Evolutionary conservation across 352 stramenopile species (phyloP), one percentile per base, ranked within the genome.

Genomic region (Phytophthora quininea): DNA sequence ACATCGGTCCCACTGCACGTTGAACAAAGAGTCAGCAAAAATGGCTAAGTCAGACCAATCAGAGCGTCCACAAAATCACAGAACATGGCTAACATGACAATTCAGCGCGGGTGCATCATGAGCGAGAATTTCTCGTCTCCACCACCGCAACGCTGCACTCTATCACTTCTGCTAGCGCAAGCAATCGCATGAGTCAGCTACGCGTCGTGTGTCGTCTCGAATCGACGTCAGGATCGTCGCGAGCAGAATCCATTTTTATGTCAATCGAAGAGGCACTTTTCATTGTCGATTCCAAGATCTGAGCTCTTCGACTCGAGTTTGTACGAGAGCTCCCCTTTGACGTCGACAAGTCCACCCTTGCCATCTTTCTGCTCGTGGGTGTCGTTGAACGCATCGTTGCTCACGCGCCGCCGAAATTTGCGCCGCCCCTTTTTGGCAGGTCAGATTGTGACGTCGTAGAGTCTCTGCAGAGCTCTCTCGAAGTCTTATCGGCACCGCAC

Each of bases 241-340:
- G 35, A 40, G 6, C 35, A 70, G 55, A 71, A 71, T 71, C 64
- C 64, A 71, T 24, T 67, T 52, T 19, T 43, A 30, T 58, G 64
- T 67, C 64, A 54, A 71, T 67, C 51, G 64, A 67, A 71, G 58
- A 40, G 64, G 45, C 50, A 67, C 57, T 40, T 40, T 6, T 11
- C 10, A 53, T 52, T 58, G 42, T 48, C 49, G 63, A 71, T 62
- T 62, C 19, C 19, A 71, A 51, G 27, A 47, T 40, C 35, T 11
- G 35, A 40, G 35, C 35, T 40, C 35, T 40, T 40, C 35, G 35
- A 24, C 19, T 24, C 19, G 19, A 24, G 19, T 24, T 24, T 24
- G 19, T 24, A 24, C 19, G 19, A 24, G 19, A 24, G 19, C 19
- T 24, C 19, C 19, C 19, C 19, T 24, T 24, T 24, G 19, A 24